Percentiles rank a stretch among this genome's conserved stretches.
phyloP scores from a whole-genome alignment of 192 early-diverging fungal genomes.

The Podila verticillata region DNA sequence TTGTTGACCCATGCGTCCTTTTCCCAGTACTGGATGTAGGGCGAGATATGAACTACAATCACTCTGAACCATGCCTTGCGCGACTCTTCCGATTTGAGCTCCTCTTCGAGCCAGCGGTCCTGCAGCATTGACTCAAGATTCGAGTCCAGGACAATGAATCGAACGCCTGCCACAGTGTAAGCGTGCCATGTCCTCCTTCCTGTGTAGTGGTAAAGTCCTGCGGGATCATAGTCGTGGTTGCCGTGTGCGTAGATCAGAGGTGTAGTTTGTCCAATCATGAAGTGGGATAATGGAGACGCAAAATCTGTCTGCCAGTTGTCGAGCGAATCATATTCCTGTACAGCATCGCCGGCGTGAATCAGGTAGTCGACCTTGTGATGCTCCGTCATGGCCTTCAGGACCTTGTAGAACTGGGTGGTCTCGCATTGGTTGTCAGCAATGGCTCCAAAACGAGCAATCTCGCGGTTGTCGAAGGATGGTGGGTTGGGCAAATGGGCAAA shows the following conservation, averaged over 20 bases:
- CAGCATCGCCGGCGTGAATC: constrained; percentile 77
- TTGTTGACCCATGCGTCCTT: constrained; percentile 72
- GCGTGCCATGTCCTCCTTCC: constrained; percentile 64
- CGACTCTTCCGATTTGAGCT: constrained; percentile 65
- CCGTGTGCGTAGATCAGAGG: constrained; percentile 79
- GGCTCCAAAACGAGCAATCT: constrained; percentile 57
- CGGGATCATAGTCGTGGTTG: constrained; percentile 78
- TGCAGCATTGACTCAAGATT: constrained; percentile 71
- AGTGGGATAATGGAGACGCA: constrained; percentile 67
- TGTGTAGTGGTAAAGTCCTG: constrained; percentile 59
- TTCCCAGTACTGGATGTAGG: constrained; percentile 82
- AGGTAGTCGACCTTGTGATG: constrained; percentile 60
- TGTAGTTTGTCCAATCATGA: constrained; percentile 60
- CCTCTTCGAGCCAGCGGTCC: constrained; percentile 66
- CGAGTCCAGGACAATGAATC: constrained; percentile 74
- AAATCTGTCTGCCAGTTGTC: constrained; percentile 79
- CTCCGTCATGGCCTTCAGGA: constrained; percentile 35
- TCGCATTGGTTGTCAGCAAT: constrained; percentile 58
- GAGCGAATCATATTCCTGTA: constrained; percentile 65
- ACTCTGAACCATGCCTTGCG: constrained; percentile 66
- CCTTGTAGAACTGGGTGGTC: constrained; percentile 31
- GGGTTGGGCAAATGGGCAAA: constrained; percentile 48
- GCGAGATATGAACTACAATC: constrained; percentile 78
- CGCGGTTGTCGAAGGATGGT: constrained; percentile 50
- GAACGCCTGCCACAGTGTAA: constrained; percentile 66